Evolutionary conservation across 2,329 filamentous ascomycete genomes (phyloP), one percentile per base, ranked within the genome.

Genomic region (Basipetospora chlamydospora): DNA sequence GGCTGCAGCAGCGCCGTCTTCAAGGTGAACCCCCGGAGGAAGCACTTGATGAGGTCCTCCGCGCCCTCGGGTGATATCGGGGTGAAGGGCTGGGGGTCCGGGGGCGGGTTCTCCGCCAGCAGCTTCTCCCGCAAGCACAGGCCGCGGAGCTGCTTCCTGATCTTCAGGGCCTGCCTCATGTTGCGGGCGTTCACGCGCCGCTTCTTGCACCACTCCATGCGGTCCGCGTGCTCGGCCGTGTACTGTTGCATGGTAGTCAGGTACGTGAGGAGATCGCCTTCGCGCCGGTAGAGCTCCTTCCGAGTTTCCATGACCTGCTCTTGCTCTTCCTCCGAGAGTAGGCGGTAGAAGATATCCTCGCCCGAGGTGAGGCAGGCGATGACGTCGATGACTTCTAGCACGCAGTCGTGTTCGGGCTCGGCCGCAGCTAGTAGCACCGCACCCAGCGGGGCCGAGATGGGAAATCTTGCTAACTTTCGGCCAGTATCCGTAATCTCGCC

Each of bases 371-470:
- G 63, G 41, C 70, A 74, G 0, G 74, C 63, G 25, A 80, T 81
- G 38, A 95, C 79, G 49, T 96, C 90, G 43, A 98, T 88, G 4
- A 76, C 77, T 45, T 94, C 85, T 1, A 78, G 56, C 2, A 95
- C 59, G 46, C 86, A 92, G 46, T 82, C 73, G 33, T 70, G 71
- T 28, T 79, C 72, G 0, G 78, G 70, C 6, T 71, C 70, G 0
- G 78, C 74, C 1, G 87, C 83, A 28, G 85, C 83, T 13, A 98
- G 64, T 0, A 98, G 64, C 1, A 94, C 85, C 1, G 86, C 74
- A 0, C 80, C 86, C 7, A 92, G 73, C 0, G 80, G 72, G 0
- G 85, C 85, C 0, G 85, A 77, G 2, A 98, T 68, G 1, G 90
- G 90, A 16, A 96, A 74, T 26, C 76, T 70, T 1, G 88, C 81